Evolutionary conservation across 2,329 filamentous ascomycete species (phyloP).

Genomic region (Pleoardoris graminearum): DNA sequence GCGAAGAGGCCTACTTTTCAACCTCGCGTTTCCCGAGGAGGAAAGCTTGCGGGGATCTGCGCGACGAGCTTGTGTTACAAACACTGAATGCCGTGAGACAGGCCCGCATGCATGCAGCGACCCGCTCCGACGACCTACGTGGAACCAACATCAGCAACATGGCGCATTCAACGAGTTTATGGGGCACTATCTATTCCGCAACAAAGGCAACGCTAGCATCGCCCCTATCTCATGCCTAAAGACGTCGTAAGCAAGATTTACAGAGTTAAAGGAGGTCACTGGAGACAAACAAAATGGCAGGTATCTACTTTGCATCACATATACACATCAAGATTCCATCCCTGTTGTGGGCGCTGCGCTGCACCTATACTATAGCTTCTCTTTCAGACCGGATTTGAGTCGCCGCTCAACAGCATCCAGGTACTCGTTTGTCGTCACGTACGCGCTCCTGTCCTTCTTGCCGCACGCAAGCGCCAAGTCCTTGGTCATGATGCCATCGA

Average conservation of each 20-base stretch:
- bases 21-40: neutral
- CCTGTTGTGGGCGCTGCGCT: neutral
- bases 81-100: slow-evolving; percentile 12
- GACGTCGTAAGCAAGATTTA: slow-evolving; percentile 4
- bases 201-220: slow-evolving; percentile 2
- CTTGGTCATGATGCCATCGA: slow-evolving; percentile 98
- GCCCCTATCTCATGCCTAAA: neutral
- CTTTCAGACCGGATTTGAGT: slow-evolving; percentile 77
- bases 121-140: neutral
- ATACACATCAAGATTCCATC: neutral
- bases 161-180: neutral
- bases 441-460: slow-evolving; percentile 79
- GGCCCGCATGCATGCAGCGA: neutral
- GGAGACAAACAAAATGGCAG: neutral
- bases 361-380: slow-evolving; percentile 78
- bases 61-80: slow-evolving; percentile 8
- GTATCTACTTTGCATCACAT: slow-evolving; percentile 2
- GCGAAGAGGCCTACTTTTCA: neutral
- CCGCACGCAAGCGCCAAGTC: slow-evolving; percentile 94
- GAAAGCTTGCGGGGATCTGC: neutral
- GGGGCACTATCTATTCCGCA: slow-evolving; percentile 2
- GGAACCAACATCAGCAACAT: neutral
- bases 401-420: slow-evolving; percentile 88
- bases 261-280: neutral
- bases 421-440: slow-evolving; percentile 89